Evolutionary conservation across 208 protist genomes (phyloP).

Genomic region (Acanthamoeba triangularis): DNA sequence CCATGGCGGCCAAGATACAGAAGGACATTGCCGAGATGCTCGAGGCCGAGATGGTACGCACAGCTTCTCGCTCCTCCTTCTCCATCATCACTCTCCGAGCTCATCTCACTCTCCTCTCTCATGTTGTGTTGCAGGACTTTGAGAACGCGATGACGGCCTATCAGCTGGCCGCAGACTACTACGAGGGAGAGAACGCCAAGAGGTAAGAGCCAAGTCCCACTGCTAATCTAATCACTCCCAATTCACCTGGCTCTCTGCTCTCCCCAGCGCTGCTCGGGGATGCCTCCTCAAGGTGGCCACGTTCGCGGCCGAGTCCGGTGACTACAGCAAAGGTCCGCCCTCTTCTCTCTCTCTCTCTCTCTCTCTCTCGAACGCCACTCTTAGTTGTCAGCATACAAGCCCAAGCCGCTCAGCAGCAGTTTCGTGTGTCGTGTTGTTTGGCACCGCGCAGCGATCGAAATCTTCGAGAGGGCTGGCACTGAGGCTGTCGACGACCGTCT

Average conservation of each 20-base stretch:
- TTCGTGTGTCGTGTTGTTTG: too few species aligned
- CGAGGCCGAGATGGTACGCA: conserved; percentile 80
- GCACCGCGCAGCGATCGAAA: conserved; percentile 81
- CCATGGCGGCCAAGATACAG: conserved; percentile 87
- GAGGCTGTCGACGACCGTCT: conserved; percentile 84
- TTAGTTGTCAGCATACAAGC: not conserved
- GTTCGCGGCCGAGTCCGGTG: conserved; percentile 79
- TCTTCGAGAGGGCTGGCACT: conserved; percentile 85
- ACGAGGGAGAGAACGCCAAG: conserved; percentile 80
- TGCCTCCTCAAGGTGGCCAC: conserved; percentile 88
- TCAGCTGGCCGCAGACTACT: conserved; percentile 85
- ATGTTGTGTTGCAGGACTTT: conserved; percentile 71
- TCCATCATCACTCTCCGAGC: too few species aligned
- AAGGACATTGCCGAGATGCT: conserved; percentile 89
- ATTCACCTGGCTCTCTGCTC: not conserved
- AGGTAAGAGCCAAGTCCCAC: not conserved
- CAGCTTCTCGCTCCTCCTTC: not conserved
- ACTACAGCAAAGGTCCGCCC: conserved; percentile 80
- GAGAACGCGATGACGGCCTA: conserved; percentile 85
- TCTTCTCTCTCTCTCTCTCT: not conserved
- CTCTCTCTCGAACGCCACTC: too few species aligned
- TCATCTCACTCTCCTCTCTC: not conserved
- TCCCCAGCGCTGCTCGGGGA: conserved; percentile 26
- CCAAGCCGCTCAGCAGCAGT: too few species aligned
- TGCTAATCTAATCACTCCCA: too few species aligned